Percentiles rank a stretch among this genome's conserved stretches.
These are phyloP conservation scores for Penicillium maclennaniae DNA, from an alignment of 495 filamentous ascomycete species.

Conservation along the genomic window DNA sequence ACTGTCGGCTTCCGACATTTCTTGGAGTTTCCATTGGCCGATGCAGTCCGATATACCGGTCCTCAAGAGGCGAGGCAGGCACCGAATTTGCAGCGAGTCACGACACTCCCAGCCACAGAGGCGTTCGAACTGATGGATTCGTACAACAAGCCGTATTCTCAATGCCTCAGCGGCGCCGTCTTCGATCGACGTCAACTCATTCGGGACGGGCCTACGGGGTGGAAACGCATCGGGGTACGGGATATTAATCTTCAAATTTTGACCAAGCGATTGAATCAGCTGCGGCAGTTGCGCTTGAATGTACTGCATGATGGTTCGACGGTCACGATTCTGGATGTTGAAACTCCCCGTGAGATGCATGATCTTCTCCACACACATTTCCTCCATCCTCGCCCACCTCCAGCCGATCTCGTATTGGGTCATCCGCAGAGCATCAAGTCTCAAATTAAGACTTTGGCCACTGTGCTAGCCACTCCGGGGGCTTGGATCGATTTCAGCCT, in stretches of 20 bases:
- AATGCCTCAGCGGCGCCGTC: slow-evolving; percentile 30
- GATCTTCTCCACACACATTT: slow-evolving; percentile 43
- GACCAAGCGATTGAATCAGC: slow-evolving; percentile 39
- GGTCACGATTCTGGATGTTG: slow-evolving; percentile 41
- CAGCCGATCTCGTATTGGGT: slow-evolving; percentile 19
- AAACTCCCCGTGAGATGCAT: slow-evolving; percentile 42
- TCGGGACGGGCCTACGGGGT: slow-evolving; percentile 31
- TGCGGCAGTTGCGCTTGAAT: slow-evolving; percentile 39
- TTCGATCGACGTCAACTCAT: slow-evolving; percentile 36
- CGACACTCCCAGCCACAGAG: slow-evolving; percentile 28
- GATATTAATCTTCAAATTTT: slow-evolving; percentile 33
- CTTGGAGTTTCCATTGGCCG: slow-evolving; percentile 63
- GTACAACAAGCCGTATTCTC: slow-evolving; percentile 31
- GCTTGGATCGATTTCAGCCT: slow-evolving; percentile 76
- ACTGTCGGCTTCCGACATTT: slow-evolving; percentile 73
- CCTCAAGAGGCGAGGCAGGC: slow-evolving; percentile 26
- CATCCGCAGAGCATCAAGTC: slow-evolving; percentile 42
- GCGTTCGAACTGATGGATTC: slow-evolving; percentile 39
- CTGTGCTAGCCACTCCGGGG: slow-evolving; percentile 42
- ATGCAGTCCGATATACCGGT: slow-evolving; percentile 47
- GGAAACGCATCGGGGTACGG: slow-evolving; percentile 43
- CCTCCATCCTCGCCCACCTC: slow-evolving; percentile 33
- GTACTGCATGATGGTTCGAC: slow-evolving; percentile 29
- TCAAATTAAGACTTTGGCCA: slow-evolving; percentile 49
- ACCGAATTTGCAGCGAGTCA: slow-evolving; percentile 30